These are phyloP conservation scores for Podospora australis DNA, from an alignment of 495 filamentous ascomycete genomes.

Conservation along the genomic window DNA sequence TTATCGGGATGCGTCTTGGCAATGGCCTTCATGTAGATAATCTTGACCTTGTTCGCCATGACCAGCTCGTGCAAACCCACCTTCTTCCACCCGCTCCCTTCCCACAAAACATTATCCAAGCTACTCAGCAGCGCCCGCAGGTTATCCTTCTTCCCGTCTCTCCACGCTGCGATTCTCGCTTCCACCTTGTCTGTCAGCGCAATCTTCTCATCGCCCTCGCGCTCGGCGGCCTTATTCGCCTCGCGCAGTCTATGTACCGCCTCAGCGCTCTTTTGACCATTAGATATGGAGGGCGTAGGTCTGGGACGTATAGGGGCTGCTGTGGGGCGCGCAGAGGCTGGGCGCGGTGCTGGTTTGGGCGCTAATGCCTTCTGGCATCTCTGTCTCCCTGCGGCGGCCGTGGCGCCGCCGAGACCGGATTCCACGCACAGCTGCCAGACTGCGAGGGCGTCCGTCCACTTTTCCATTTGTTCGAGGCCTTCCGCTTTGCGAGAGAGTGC, in stretches of 20 bases:
- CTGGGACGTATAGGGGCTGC: constrained; percentile 43
- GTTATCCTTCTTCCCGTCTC: constrained; percentile 85
- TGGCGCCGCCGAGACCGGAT: constrained; percentile 71
- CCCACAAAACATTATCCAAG: constrained; percentile 85
- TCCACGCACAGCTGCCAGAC: constrained; percentile 81
- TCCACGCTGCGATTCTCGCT: constrained; percentile 68
- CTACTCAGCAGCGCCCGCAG: constrained; percentile 82
- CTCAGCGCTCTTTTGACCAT: constrained; percentile 38
- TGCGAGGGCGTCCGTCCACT: constrained; percentile 75
- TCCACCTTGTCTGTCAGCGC: constrained; percentile 80
- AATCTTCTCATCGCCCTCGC: constrained; percentile 85
- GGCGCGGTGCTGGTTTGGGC: constrained; percentile 40
- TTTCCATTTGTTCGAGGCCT: constrained; percentile 89
- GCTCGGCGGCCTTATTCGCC: constrained; percentile 76
- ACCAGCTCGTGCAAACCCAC: constrained; percentile 88
- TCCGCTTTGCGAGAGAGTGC: constrained; percentile 92
- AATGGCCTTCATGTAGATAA: constrained; percentile 98
- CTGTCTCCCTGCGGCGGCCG: constrained; percentile 78
- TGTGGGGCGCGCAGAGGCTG: constrained; percentile 12
- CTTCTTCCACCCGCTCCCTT: constrained; percentile 91
- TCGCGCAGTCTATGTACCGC: constrained; percentile 73
- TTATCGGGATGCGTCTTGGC: constrained; percentile 98
- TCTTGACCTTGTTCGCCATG: constrained; percentile 86
- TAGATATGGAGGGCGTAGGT: constrained; percentile 16
- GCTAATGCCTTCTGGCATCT: constrained; percentile 81